phyloP scores from a whole-genome alignment of 306 rosid species.

The Aeschynomene evenia region DNA sequence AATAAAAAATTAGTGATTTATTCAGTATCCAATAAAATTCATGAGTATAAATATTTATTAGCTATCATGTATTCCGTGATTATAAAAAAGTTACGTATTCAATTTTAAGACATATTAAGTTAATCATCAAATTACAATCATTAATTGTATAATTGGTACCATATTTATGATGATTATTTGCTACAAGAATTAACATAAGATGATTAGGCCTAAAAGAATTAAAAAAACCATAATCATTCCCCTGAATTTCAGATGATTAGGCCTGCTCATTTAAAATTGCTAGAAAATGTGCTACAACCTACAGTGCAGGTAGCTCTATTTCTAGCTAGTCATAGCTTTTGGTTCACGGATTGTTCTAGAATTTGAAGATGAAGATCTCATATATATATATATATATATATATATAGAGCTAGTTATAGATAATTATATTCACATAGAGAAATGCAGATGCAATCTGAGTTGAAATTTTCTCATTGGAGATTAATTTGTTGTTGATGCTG shows the following conservation, averaged over 20 bases:
- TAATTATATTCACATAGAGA: conserved; percentile 14
- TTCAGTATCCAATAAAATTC: no score
- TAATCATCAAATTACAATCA: no score
- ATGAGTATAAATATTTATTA: no score
- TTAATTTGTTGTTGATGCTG: conserved; percentile 22
- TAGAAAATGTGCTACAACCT: neutral
- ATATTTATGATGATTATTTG: no score
- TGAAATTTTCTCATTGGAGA: conserved; percentile 23
- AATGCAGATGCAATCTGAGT: conserved; percentile 19
- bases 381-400: neutral
- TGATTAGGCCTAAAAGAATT: no score
- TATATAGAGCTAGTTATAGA: no score
- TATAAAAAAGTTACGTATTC: no score
- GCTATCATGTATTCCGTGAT: no score
- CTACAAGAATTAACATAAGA: no score
- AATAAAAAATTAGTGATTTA: neutral
- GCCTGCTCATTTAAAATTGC: neutral
- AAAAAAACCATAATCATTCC: neutral
- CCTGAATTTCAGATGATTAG: neutral
- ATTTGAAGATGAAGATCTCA: conserved; percentile 19
- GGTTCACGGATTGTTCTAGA: conserved; percentile 71
- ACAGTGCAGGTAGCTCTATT: neutral
- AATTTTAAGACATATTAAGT: no score
- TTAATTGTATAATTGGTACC: no score
- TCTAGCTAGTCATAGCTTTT: conserved; percentile 20